Conservation (phyloP, 2,329 filamentous ascomycete genomes). For the Fonsecaea erecta region DNA sequence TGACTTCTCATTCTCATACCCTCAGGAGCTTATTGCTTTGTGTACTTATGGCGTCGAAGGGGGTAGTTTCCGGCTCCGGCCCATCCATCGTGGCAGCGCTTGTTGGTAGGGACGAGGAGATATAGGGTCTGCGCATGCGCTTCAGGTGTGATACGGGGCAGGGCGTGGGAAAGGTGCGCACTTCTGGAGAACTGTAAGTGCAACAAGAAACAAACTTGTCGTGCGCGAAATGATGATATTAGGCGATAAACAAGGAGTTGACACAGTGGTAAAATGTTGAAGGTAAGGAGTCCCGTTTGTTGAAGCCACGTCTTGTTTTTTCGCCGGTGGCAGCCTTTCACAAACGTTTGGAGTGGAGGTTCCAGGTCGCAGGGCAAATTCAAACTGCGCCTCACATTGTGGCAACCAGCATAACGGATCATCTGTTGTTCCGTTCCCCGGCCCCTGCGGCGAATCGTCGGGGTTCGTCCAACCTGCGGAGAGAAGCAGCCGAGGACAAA, state of each 20-base stretch:
- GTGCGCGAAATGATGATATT: not conserved
- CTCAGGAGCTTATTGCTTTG: constrained; percentile 66
- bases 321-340: constrained; percentile 11
- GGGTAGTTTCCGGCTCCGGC: constrained; percentile 83
- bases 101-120: constrained; percentile 22
- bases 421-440: constrained; percentile 6
- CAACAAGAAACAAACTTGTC: not conserved
- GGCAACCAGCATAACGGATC: not conserved
- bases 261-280: constrained; percentile 15
- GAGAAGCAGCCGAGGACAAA: constrained; percentile 22
- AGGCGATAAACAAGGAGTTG: not conserved
- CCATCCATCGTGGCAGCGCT: constrained; percentile 70
- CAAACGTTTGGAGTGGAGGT: constrained; percentile 10
- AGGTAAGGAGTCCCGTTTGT: constrained; percentile 4
- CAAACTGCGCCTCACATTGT: constrained; percentile 6
- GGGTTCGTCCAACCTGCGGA: constrained; percentile 22
- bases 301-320: constrained; percentile 35
- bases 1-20: constrained; percentile 42
- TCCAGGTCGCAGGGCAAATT: constrained; percentile 9
- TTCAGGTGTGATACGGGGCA: not conserved
- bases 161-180: not conserved
- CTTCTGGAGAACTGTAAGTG: not conserved
- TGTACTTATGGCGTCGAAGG: constrained; percentile 85
- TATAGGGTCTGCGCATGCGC: constrained; percentile 34
- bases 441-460: constrained; percentile 23